Evolutionary conservation across 2,329 filamentous ascomycete species (phyloP), one percentile per base, ranked within the genome.

Genomic region (Ophiocordyceps australis): DNA sequence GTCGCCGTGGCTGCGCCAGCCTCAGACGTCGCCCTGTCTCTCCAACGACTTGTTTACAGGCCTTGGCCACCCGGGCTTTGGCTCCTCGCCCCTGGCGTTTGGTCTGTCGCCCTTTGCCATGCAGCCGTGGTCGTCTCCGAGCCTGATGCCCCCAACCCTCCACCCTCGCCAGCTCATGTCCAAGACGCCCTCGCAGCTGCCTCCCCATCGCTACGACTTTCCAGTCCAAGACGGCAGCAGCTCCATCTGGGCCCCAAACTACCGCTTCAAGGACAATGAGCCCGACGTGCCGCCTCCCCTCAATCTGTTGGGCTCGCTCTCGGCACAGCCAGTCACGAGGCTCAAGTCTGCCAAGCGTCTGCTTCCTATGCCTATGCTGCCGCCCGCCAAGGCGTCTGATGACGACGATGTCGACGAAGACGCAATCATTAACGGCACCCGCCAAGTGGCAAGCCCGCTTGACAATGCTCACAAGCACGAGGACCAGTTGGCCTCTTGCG

Each of bases 241-340:
- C n/a, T 52, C 49, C 4, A 49, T 50, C 18, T 51, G 49, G 47
- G 41, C 44, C 9, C 35, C 41, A 2, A 26, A 28, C 19, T 32
- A 34, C 17, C 32, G 32, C 3, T 39, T 35, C 14, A 31, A 23
- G 14, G 36, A 39, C 17, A 26, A 37, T 12, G 35, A 39, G 9
- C 22, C 30, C 10, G 22, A 27, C 15, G 13, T 19, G 10, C 19
- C 14, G 13, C 7, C 14, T 5, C 19, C 16, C 11, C 24, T 24
- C 4, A n/a, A 7, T 7, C 5, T 6, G 3, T 25, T n/a, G 31
- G 26, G 29, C 12, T 21, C 17, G 30, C 25, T 12, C 28, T 24
- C 15, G 19, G 9, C 19, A 10, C 20, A 28, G 14, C 16, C 27
- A 9, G 24, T 23, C 22, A 35, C 29, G 14, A 35, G 12, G 28